These are phyloP conservation scores for Neopestalotiopsis sp. DNA, from an alignment of 2,329 filamentous ascomycete species.

Conservation along the genomic window DNA sequence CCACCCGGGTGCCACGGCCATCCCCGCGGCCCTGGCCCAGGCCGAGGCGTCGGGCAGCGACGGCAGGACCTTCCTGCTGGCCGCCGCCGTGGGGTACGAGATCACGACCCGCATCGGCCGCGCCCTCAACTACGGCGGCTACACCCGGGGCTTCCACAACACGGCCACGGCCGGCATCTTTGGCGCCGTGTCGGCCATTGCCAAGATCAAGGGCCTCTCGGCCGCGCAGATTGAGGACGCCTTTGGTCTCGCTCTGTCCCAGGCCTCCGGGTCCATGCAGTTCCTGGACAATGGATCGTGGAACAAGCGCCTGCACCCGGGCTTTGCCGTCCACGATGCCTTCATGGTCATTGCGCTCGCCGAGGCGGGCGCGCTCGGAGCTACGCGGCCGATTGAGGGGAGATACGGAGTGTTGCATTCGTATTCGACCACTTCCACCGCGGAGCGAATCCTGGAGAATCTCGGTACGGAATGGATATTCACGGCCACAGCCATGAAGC, in stretches of 20 bases:
- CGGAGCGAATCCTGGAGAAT: slow-evolving; percentile 22
- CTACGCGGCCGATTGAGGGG: slow-evolving; percentile 29
- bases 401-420: slow-evolving; percentile 29
- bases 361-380: slow-evolving; percentile 30
- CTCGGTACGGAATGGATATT: slow-evolving; percentile 31
- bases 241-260: slow-evolving; percentile 31
- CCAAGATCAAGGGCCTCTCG: slow-evolving; percentile 28
- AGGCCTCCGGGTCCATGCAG: slow-evolving; percentile 34
- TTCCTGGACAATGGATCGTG: slow-evolving; percentile 35
- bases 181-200: slow-evolving; percentile 31
- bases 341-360: slow-evolving; percentile 31
- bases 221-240: slow-evolving; percentile 25
- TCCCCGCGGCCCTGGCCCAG: slow-evolving; percentile 38
- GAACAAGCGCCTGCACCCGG: slow-evolving; percentile 36
- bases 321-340: slow-evolving; percentile 34
- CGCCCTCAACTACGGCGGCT: slow-evolving; percentile 29
- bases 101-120: slow-evolving; percentile 31
- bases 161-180: slow-evolving; percentile 33
- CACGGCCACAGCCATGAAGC: slow-evolving; percentile 30
- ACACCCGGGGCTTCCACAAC: slow-evolving; percentile 33
- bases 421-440: slow-evolving; percentile 25
- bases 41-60: slow-evolving; percentile 34
- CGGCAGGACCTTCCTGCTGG: slow-evolving; percentile 35
- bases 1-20: slow-evolving; percentile 45
- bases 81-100: slow-evolving; percentile 34